Percentiles rank a stretch among this genome's conserved stretches.
These are phyloP conservation scores for Jamesozyma spencerorum DNA, from an alignment of 805 yeast species.

Conservation along the genomic window DNA sequence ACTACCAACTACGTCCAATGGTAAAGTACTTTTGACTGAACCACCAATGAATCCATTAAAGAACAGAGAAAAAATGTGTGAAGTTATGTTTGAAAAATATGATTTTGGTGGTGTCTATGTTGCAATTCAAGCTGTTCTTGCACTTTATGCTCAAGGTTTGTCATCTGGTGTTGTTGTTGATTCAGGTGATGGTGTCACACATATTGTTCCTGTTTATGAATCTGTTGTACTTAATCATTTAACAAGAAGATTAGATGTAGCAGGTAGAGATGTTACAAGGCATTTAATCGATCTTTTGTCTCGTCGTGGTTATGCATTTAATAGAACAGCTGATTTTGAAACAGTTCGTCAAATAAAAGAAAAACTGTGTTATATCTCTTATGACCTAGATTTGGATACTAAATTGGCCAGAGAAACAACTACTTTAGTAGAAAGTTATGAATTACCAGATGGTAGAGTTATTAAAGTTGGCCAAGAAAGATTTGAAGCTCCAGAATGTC, in stretches of 20 bases:
- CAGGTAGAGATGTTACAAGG: conserved; percentile 97
- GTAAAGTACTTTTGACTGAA: conserved; percentile 83
- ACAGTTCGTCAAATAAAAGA: conserved; percentile 97
- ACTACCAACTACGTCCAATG: conserved; percentile 62
- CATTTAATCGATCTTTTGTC: conserved; percentile 82
- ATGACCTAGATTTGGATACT: conserved; percentile 83
- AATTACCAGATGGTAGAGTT: conserved; percentile 92
- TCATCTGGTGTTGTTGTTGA: conserved; percentile 97
- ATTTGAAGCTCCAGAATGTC: conserved; percentile 61
- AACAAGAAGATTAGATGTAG: conserved; percentile 88
- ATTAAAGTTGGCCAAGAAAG: conserved; percentile 92
- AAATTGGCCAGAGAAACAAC: conserved; percentile 92
- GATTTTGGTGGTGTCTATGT: conserved; percentile 90
- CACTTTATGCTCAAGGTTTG: conserved; percentile 92
- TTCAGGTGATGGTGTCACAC: conserved; percentile 92
- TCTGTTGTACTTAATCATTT: conserved; percentile 91
- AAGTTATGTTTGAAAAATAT: conserved; percentile 88
- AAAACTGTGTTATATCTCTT: conserved; percentile 88
- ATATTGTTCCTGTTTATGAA: conserved; percentile 95
- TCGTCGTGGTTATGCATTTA: conserved; percentile 95
- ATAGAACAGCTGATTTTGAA: conserved; percentile 97
- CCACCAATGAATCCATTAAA: conserved; percentile 96
- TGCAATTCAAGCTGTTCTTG: conserved; percentile 96
- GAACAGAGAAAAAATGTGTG: conserved; percentile 87
- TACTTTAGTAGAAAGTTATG: conserved; percentile 80